These are phyloP conservation scores for Trichoderma asperellum DNA, from an alignment of 2,329 filamentous ascomycete species.

Conservation along the genomic window DNA sequence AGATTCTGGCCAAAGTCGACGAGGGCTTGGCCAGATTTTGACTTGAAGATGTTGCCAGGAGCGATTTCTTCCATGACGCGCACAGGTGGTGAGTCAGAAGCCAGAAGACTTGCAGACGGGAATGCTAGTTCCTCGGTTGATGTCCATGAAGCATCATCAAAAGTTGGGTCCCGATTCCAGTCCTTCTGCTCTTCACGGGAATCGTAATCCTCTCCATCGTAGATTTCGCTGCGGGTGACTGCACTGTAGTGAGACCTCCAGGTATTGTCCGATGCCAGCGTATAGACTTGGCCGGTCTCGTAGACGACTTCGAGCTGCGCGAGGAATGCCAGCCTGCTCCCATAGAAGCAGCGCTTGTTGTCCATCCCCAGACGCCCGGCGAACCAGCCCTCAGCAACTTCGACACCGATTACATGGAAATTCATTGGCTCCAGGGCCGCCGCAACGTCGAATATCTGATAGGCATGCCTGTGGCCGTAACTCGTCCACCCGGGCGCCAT, in stretches of 20 bases:
- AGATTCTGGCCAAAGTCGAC: conserved; percentile 64
- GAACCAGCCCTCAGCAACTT: conserved; percentile 57
- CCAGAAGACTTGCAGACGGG: conserved; percentile 42
- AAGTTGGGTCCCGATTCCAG: conserved; percentile 32
- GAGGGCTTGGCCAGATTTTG: conserved; percentile 49
- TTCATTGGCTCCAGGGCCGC: conserved; percentile 43
- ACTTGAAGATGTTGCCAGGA: conserved; percentile 39
- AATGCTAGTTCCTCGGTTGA: conserved; percentile 21
- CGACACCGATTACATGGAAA: conserved; percentile 45
- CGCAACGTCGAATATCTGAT: conserved; percentile 57
- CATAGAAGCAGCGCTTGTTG: conserved; percentile 42
- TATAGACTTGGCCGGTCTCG: conserved; percentile 37
- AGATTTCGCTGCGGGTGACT: conserved; percentile 49
- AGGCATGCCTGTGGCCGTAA: conserved; percentile 55
- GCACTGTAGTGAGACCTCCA: conserved; percentile 45
- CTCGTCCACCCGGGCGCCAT: conserved; percentile 58
- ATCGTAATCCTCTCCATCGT: conserved; percentile 59
- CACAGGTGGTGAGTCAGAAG: conserved; percentile 51
- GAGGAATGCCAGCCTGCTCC: conserved; percentile 45
- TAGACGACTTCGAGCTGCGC: conserved; percentile 45
- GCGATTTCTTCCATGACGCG: conserved; percentile 41
- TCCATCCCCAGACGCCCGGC: conserved; percentile 42
- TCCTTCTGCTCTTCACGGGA: conserved; percentile 38
- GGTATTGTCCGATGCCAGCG: conserved; percentile 43
- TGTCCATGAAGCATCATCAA: conserved; percentile 26